These are phyloP conservation scores for Cymbidium sinense DNA, from an alignment of 106 monocot species.

Conservation along the genomic window DNA sequence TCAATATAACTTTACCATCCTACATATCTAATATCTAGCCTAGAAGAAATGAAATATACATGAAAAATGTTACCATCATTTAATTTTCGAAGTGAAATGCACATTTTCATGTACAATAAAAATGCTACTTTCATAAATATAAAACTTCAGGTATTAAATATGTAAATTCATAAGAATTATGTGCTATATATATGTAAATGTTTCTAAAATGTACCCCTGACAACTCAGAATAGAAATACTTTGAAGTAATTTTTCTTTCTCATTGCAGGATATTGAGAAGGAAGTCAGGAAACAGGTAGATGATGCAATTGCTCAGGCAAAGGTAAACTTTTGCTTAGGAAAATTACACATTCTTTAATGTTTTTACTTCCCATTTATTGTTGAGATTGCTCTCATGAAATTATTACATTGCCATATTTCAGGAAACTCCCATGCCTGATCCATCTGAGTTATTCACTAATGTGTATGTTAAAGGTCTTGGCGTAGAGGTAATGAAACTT, in stretches of 20 bases:
- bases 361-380: not conserved
- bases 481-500: constrained; percentile 42
- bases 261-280: constrained; percentile 62
- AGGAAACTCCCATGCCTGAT: constrained; percentile 69
- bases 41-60: not conserved
- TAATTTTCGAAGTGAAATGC: no score
- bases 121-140: no score
- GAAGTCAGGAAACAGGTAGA: constrained; percentile 62
- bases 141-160: no score
- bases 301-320: constrained; percentile 73
- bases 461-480: constrained; percentile 62
- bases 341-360: not conserved
- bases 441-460: constrained; percentile 63
- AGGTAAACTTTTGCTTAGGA: constrained; percentile 33
- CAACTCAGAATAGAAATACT: not conserved
- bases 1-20: constrained; percentile 47
- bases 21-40: no score
- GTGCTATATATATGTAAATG: no score
- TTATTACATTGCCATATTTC: constrained; percentile 12
- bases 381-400: not conserved
- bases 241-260: not conserved
- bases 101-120: no score
- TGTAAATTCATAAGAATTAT: no score
- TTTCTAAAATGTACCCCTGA: not conserved
- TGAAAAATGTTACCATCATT: no score